These are phyloP conservation scores for Pseudognaphalium luteoalbum DNA, from an alignment of 129 eudicot species.

Conservation along the genomic window DNA sequence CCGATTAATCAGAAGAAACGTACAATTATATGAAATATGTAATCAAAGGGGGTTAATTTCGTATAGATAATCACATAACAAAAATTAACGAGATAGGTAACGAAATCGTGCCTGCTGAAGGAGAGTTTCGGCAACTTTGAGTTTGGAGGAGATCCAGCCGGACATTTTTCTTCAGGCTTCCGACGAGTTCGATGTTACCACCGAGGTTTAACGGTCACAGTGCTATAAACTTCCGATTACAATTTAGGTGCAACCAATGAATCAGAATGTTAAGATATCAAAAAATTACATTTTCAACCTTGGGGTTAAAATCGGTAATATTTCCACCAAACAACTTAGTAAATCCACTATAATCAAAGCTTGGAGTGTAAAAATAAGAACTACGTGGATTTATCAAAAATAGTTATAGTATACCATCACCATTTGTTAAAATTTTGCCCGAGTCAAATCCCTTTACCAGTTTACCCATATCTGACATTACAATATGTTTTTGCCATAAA, in stretches of 20 bases:
- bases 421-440: no score
- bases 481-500: no score
- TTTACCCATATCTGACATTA: no score
- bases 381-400: no score
- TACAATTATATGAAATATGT: neutral
- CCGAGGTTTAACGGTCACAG: neutral
- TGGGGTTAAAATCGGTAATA: no score
- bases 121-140: conserved; percentile 85
- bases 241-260: no score
- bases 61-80: neutral
- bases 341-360: no score
- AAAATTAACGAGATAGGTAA: neutral
- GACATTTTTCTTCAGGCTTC: conserved; percentile 47
- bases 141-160: conserved; percentile 93
- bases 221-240: neutral
- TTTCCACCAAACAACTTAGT: no score
- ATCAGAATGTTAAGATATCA: neutral
- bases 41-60: neutral
- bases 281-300: no score
- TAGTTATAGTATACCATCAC: no score
- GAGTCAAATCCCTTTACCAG: no score
- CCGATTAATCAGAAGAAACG: conserved; percentile 7
- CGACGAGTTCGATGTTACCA: neutral
- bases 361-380: no score
- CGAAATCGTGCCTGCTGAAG: conserved; percentile 52